Evolutionary conservation across 331 rosid genomes (phyloP), one percentile per base, ranked within the genome.

Genomic region (Rosa hybrid): DNA sequence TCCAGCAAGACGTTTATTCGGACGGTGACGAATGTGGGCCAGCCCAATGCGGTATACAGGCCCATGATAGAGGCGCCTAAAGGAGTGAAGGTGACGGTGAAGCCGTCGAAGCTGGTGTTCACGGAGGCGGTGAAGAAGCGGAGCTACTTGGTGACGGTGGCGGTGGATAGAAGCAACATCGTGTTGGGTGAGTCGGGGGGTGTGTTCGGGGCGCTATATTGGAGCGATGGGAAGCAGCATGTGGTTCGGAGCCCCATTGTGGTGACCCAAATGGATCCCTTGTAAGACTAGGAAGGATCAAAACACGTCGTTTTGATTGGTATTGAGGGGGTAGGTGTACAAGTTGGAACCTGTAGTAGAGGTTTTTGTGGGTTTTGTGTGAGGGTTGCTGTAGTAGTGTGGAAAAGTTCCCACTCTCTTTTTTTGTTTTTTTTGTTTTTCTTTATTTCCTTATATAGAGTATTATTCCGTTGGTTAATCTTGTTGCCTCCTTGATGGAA

Each of bases 231-330:
- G 41, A 94, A 86, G 62, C 97, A 94, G 62, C 97, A 94, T 54
- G 90, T 83, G 76, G 98, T 94, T 75, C 91, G 98, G 82, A 94
- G 97, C 88, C 95, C 98, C 89, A 71, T 92, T 50, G 97, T 89
- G 4, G 90, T 94, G 14, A 86, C 97, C 45, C 91, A 91, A 84
- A 73, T 91, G 82, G 88, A 78, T 60, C 92, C 97, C 27, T 82
- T 91, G 72, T 94, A 83, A 83, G 78, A 64, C 14, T 17, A 53
- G 23, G 50, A 4, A 14, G 48, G 23, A 51, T 67, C 53, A 82
- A 75, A 81, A 87, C 92, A 81, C 51, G 84, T 80, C 68, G 81
- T 76, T 86, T 87, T 90, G 93, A 82, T 87, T 74, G 81, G 77
- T 71, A 65, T 38, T 27, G 6, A n/a, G 34, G 46, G 6, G 6